Evolutionary conservation across 345 rosid species (phyloP), one percentile per base, ranked within the genome.

Genomic region (Heritiera littoralis): DNA sequence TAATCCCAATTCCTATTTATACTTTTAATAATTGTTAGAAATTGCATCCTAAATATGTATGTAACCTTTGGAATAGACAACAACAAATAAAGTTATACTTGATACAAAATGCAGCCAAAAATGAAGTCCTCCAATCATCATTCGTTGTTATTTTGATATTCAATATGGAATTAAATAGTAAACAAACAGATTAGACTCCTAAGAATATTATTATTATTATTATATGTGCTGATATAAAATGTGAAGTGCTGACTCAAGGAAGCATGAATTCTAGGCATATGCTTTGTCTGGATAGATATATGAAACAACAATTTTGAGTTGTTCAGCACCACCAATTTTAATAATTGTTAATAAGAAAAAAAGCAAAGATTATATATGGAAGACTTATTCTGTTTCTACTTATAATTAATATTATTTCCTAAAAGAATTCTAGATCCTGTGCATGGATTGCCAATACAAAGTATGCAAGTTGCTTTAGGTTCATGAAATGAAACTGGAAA

Each of bases 261-360:
- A 23, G 28, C 28, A 23, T 32, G 45, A 52, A 32, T 32, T 72
- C 13, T 20, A 1, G 73, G 58, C 64, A 58, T 72, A 76, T 72
- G 78, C 79, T n/a, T 40, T 0, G 28, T 23, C 28, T 23, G 28
- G 28, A 23, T 23, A 23, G 28, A 23, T 23, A 23, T 23, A 60
- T 61, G 46, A 76, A 76, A 55, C 81, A 45, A 54, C 9, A 65
- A 23, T 23, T 38, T 48, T 77, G 80, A 84, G 83, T 80, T 80
- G 78, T 76, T 78, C 10, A 49, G 79, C 82, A 84, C 82, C 84
- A 72, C 32, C 69, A 55, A n/a, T 52, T 77, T 52, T 43, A 58
- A 75, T 72, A 75, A 23, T 23, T 23, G 28, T 23, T 23, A 23
- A 23, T 23, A 40, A 28, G 18, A 68, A 72, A n/a, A 78, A 17